Conservation (phyloP, 495 filamentous ascomycete genomes). For the Jackrogersella minutella region DNA sequence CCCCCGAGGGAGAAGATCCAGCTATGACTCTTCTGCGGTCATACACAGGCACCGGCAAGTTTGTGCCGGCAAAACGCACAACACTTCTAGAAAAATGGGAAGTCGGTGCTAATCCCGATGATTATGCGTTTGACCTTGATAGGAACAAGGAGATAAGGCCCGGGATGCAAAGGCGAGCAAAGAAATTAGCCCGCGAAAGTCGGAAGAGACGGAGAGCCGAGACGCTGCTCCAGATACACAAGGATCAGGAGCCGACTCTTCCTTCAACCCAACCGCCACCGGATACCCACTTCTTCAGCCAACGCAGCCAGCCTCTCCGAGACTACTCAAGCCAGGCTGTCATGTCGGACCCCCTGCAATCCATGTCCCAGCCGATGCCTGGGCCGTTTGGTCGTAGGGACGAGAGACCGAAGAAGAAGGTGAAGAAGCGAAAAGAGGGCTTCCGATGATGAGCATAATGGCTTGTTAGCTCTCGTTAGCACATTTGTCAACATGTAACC, state of each 20-base stretch:
- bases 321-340: constrained; percentile 26
- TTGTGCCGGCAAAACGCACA: constrained; percentile 32
- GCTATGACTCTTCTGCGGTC: constrained; percentile 40
- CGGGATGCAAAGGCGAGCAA: constrained; percentile 35
- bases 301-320: constrained; percentile 29
- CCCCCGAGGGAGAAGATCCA: constrained; percentile 29
- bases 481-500: neutral
- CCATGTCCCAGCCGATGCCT: constrained; percentile 54
- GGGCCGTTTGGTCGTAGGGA: constrained; percentile 48
- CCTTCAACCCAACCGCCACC: constrained; percentile 41
- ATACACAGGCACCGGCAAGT: constrained; percentile 44
- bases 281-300: constrained; percentile 28
- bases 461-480: neutral
- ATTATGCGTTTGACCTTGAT: constrained; percentile 44
- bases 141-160: constrained; percentile 27
- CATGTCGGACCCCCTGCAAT: constrained; percentile 30
- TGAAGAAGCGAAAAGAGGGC: constrained; percentile 43
- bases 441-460: constrained; percentile 23
- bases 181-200: constrained; percentile 35
- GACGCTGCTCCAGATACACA: constrained; percentile 33
- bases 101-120: constrained; percentile 28
- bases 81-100: constrained; percentile 45
- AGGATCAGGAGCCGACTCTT: constrained; percentile 33
- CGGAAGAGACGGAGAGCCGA: constrained; percentile 41
- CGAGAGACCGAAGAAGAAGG: constrained; percentile 42